phyloP scores from a whole-genome alignment of 1,139 yeast species.

The Scheffersomyces parashehatae region DNA sequence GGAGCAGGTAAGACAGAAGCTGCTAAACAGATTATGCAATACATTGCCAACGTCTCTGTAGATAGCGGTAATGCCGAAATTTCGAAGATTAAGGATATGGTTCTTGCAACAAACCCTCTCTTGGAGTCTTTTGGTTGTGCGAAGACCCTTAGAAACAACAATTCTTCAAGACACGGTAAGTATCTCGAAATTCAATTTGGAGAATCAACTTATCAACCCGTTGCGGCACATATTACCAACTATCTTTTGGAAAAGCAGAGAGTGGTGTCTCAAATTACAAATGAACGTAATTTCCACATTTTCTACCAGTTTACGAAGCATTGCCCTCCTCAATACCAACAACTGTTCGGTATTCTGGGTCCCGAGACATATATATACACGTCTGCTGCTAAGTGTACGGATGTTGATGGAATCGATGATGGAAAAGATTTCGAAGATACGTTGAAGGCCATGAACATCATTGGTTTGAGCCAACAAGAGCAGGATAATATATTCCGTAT shows the following conservation, averaged over 20 bases:
- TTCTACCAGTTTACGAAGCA: conserved; percentile 95
- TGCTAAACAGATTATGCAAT: conserved; percentile 98
- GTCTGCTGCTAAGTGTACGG: conserved; percentile 79
- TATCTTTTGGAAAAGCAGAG: conserved; percentile 92
- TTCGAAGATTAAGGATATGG: conserved; percentile 92
- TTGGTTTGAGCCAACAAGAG: conserved; percentile 78
- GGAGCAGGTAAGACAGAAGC: conserved; percentile 99
- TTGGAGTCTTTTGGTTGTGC: conserved; percentile 99
- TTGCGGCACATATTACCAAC: conserved; percentile 94
- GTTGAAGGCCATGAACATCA: conserved; percentile 78
- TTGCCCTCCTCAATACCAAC: conserved; percentile 83
- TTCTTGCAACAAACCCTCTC: conserved; percentile 93
- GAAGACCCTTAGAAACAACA: conserved; percentile 91
- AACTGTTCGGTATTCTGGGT: conserved; percentile 81
- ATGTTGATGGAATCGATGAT: conserved; percentile 88
- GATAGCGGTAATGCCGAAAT: conserved; percentile 45
- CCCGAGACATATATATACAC: conserved; percentile 94
- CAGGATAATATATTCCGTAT: conserved; percentile 89
- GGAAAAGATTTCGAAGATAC: conserved; percentile 77
- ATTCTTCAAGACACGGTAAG: conserved; percentile 97
- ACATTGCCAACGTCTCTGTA: conserved; percentile 80
- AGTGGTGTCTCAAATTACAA: conserved; percentile 88
- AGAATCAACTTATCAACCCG: conserved; percentile 72
- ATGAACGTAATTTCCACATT: conserved; percentile 95
- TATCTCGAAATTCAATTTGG: conserved; percentile 91